Evolutionary conservation across 148 eudicot genomes (phyloP), one percentile per base, ranked within the genome.

Genomic region (Amaranthus palmeri): DNA sequence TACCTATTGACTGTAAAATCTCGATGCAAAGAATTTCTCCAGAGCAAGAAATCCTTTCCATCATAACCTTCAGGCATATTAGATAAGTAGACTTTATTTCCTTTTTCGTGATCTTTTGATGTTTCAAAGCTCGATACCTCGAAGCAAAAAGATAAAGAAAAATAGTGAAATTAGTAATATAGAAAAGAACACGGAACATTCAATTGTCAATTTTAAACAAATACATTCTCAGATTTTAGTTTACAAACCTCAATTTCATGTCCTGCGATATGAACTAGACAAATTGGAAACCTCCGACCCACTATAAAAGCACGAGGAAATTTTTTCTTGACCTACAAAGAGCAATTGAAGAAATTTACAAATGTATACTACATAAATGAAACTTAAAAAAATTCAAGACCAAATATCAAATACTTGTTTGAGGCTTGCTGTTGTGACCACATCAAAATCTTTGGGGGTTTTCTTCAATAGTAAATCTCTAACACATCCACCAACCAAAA

Each of bases 1-100:
- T 73, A 86, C 98, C 98, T 91, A 86, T 95, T 95, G 71, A 95
- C 66, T 15, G 98, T 95, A 76, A 95, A 95, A 85, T 95, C 98
- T 65, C 98, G 87, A 25, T 36, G 69, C 86, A 87, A 77, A 70
- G 82, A 79, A 74, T 95, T 77, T 70, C 61, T 87, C 97, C 97
- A 95, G 65, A 68, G 90, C 68, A 79, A 42, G 61, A 79, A 40
- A 72, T 91, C 98, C 52, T 76, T 79, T 70, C 69, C 65, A 79
- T 82, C 85, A 82, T 82, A 89, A 48, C 84, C 84, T 72, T 46
- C 55, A n/a, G 90, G 88, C 60, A 78, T 73, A 57, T 78, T 65
- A 47, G 81, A 69, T 59, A 66, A 6, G 25, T 45, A 55, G 64
- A 40, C 18, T 36, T 75, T 59, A 79, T 76, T 84, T 61, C 68